Conservation (phyloP, 1,139 yeast genomes). For the Kodamaea plutei region DNA sequence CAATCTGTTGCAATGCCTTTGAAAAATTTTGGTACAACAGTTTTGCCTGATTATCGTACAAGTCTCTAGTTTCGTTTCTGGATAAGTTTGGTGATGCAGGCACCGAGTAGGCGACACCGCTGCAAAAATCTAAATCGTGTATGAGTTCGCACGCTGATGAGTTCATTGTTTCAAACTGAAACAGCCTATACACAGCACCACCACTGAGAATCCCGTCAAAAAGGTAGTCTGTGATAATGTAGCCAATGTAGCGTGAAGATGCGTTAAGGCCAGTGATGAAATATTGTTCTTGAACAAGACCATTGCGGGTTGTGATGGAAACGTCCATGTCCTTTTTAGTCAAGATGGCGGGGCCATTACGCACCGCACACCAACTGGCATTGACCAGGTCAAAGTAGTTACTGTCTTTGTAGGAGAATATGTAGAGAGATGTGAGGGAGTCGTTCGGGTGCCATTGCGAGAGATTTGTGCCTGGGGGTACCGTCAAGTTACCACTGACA, state of each 20-base stretch:
- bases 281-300: constrained; percentile 55
- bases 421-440: constrained; percentile 41
- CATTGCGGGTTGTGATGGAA: constrained; percentile 46
- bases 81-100: constrained; percentile 50
- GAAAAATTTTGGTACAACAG: constrained; percentile 61
- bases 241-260: constrained; percentile 64
- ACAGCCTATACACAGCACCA: constrained; percentile 61
- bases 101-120: constrained; percentile 80
- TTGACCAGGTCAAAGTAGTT: constrained; percentile 41
- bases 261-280: constrained; percentile 57
- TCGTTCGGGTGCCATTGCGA: constrained; percentile 24
- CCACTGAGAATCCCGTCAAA: constrained; percentile 42
- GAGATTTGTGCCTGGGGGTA: constrained; percentile 11
- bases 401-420: constrained; percentile 41
- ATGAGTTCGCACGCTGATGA: constrained; percentile 65
- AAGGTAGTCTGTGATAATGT: constrained; percentile 51
- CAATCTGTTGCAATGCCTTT: constrained; percentile 68
- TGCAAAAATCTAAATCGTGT: constrained; percentile 72
- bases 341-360: constrained; percentile 41
- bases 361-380: constrained; percentile 72
- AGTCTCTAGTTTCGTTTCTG: constrained; percentile 20
- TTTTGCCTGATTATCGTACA: constrained; percentile 65
- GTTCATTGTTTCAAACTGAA: constrained; percentile 58
- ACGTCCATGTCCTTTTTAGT: constrained; percentile 23
- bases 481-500: constrained; percentile 61